These are phyloP conservation scores for Pseudocercospora cruenta DNA, from an alignment of 2,329 filamentous ascomycete species.

Conservation along the genomic window DNA sequence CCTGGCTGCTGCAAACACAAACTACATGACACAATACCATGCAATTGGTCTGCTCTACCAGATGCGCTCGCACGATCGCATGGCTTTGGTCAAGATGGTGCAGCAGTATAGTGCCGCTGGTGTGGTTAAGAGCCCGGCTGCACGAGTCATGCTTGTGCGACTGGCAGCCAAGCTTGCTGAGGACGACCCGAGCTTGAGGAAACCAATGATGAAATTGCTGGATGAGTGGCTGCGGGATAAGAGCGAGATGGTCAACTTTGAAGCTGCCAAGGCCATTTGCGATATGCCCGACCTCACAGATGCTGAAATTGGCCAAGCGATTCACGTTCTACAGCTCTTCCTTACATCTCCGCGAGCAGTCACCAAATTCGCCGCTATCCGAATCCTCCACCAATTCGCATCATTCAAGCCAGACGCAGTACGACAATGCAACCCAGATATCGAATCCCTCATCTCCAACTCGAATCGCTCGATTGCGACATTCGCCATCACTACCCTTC, in stretches of 20 bases:
- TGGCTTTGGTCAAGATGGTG: constrained; percentile 99
- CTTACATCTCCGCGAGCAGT: constrained; percentile 92
- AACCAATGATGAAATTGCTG: constrained; percentile 95
- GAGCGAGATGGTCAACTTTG: constrained; percentile 99
- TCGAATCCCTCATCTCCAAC: constrained; percentile 95
- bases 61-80: constrained; percentile 95
- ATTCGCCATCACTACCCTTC: constrained; percentile 94
- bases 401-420: constrained; percentile 95
- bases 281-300: constrained; percentile 93
- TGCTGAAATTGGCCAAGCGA: constrained; percentile 84
- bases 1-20: constrained; percentile 77
- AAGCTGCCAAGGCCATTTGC: constrained; percentile 97
- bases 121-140: constrained; percentile 91
- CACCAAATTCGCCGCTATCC: constrained; percentile 95
- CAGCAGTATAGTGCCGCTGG: constrained; percentile 94
- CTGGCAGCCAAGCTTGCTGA: constrained; percentile 91
- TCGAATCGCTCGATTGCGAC: constrained; percentile 96
- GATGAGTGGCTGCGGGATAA: constrained; percentile 97
- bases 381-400: constrained; percentile 94
- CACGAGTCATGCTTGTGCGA: constrained; percentile 87
- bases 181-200: constrained; percentile 84
- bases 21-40: constrained; percentile 98
- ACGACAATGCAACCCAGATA: constrained; percentile 92
- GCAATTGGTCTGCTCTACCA: constrained; percentile 96
- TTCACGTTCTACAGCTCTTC: constrained; percentile 95